Evolutionary conservation across 2,329 filamentous ascomycete species (phyloP).

Genomic region (Diplodia sapinea): DNA sequence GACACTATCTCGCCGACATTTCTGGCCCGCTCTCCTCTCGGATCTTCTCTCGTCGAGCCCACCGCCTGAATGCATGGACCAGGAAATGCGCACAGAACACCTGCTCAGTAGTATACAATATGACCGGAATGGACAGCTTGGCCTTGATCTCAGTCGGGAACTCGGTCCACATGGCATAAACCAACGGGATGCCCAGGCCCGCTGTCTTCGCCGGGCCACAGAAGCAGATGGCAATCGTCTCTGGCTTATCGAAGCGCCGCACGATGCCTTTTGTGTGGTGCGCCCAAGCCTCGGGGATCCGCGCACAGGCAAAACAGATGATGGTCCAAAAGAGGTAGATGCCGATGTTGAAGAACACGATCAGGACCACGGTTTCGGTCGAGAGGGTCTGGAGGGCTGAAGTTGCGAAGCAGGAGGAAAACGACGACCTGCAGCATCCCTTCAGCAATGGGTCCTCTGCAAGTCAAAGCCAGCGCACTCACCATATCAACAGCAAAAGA

Average conservation of each 20-base stretch:
- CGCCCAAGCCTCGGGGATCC: slow-evolving; percentile 1
- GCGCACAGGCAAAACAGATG: slow-evolving; percentile 23
- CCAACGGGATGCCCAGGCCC: slow-evolving; percentile 25
- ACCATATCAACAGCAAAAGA: slow-evolving; percentile 30
- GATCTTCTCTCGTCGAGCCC: slow-evolving; percentile 18
- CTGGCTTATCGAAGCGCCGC: slow-evolving; percentile 14
- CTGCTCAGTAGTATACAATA: slow-evolving; percentile 30
- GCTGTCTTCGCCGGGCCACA: slow-evolving; percentile 31
- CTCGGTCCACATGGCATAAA: slow-evolving; percentile 28
- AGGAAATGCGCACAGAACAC: slow-evolving; percentile 30
- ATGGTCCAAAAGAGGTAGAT: slow-evolving; percentile 31
- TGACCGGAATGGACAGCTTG: slow-evolving; percentile 25
- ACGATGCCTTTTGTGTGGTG: slow-evolving; percentile 10
- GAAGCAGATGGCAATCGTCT: slow-evolving; percentile 31
- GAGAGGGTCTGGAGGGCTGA: slow-evolving; percentile 23
- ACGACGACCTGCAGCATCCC: slow-evolving; percentile 14
- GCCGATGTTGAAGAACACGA: slow-evolving; percentile 31
- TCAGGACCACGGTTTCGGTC: slow-evolving; percentile 15
- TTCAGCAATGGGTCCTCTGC: not conserved
- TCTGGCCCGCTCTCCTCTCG: slow-evolving; percentile 4
- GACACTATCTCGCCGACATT: not conserved
- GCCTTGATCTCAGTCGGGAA: slow-evolving; percentile 24
- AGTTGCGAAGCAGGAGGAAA: slow-evolving; percentile 30
- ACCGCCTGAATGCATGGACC: slow-evolving; percentile 26
- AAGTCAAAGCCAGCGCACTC: not conserved